These are phyloP conservation scores for Zalaria sp. DNA, from an alignment of 2,329 filamentous ascomycete genomes.

Conservation along the genomic window DNA sequence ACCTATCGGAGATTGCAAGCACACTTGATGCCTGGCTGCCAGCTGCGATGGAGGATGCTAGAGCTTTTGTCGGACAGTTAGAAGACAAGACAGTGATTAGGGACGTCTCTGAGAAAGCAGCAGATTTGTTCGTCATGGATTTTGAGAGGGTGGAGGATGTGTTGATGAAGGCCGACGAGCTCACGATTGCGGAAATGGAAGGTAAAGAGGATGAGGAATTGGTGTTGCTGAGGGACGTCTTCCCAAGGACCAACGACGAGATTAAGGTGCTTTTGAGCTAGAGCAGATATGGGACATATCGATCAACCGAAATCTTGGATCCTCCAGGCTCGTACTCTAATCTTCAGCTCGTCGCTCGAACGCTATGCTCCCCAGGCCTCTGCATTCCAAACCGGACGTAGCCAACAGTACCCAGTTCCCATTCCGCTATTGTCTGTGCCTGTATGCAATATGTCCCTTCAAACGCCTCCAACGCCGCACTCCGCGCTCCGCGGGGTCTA, in stretches of 20 bases:
- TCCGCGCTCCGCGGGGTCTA: no score
- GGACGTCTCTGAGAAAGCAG: conserved; percentile 67
- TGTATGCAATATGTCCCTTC: no score
- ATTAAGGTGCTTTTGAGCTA: conserved; percentile 50
- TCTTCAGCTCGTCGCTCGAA: background rate
- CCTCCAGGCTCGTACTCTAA: background rate
- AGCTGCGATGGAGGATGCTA: conserved; percentile 82
- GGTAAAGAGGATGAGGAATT: conserved; percentile 21
- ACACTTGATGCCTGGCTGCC: conserved; percentile 81
- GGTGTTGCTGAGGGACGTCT: conserved; percentile 37
- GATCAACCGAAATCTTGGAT: conserved; percentile 1
- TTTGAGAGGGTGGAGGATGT: conserved; percentile 59
- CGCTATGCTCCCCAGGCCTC: no score
- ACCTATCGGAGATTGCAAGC: conserved; percentile 56
- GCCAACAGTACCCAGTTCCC: no score
- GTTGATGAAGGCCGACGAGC: conserved; percentile 45
- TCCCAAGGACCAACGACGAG: conserved; percentile 50
- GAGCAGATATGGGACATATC: conserved; percentile 1
- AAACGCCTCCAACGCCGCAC: no score
- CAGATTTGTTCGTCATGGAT: conserved; percentile 69
- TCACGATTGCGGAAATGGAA: conserved; percentile 21
- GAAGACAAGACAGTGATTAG: conserved; percentile 59
- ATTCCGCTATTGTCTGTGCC: no score
- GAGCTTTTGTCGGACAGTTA: conserved; percentile 63
- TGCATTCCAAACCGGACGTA: no score